Conservation (phyloP, 2,329 filamentous ascomycete species). For the Mycogone perniciosa region DNA sequence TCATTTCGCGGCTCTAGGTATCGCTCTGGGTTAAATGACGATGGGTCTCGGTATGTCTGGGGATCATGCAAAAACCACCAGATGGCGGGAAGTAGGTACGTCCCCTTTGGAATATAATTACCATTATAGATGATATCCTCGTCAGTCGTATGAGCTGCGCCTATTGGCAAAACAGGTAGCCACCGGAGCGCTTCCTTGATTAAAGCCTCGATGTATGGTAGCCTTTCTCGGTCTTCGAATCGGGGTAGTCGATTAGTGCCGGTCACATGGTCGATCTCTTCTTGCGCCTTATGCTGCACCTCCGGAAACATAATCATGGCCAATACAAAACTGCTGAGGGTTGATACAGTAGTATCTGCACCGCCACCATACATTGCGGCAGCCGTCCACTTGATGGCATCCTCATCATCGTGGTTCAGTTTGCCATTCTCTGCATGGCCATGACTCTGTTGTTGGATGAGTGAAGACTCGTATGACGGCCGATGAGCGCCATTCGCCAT, state of each 20-base stretch:
- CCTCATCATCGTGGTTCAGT: not conserved
- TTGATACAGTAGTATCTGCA: not conserved
- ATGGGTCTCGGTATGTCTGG: not conserved
- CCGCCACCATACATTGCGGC: not conserved
- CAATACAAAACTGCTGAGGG: constrained; percentile 10
- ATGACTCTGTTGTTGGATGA: not conserved
- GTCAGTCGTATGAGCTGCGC: constrained; percentile 30
- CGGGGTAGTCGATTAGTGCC: constrained; percentile 24
- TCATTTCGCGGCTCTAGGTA: not conserved
- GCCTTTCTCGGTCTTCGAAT: constrained; percentile 17
- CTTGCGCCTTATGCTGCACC: constrained; percentile 9
- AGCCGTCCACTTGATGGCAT: not conserved
- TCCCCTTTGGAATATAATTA: constrained; percentile 10
- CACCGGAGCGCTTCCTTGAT: constrained; percentile 21
- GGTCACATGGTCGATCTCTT: constrained; percentile 16
- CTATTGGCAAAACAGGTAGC: constrained; percentile 22
- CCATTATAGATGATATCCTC: constrained; percentile 11
- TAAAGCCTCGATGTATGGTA: constrained; percentile 23
- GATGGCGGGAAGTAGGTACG: constrained; percentile 26
- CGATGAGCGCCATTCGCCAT: not conserved
- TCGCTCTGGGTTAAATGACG: not conserved
- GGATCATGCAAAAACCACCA: not conserved
- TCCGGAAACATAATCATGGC: constrained; percentile 19
- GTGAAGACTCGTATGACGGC: not conserved
- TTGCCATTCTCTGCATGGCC: not conserved